phyloP scores from a whole-genome alignment of 2,329 filamentous ascomycete genomes.

The Claviceps lovelessii region DNA sequence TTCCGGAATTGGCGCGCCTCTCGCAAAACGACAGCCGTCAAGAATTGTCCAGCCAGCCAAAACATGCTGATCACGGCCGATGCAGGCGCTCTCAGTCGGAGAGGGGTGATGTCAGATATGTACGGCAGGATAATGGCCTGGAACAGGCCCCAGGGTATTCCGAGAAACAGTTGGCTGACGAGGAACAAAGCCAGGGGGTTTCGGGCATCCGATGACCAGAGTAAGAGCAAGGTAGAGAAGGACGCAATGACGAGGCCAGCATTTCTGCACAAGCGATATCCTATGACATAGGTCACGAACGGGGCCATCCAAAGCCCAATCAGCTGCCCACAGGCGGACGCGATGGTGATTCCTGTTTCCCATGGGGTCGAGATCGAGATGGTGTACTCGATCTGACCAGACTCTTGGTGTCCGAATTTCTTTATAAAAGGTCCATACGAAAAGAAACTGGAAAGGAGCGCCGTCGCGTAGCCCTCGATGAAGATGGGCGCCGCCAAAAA shows the following conservation, averaged over 20 bases:
- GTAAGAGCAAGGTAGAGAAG: conserved; percentile 15
- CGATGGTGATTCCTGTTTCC: conserved; percentile 8
- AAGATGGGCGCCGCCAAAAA: conserved; percentile 17
- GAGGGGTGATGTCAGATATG: neutral
- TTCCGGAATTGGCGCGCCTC: neutral
- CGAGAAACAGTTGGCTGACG: neutral
- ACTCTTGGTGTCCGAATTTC: conserved; percentile 1
- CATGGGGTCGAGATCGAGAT: conserved; percentile 5
- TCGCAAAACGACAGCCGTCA: neutral
- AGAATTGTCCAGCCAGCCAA: neutral
- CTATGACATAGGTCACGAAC: neutral
- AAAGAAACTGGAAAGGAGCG: conserved; percentile 12
- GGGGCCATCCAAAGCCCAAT: conserved; percentile 8
- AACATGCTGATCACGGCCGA: conserved; percentile 1
- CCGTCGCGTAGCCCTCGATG: conserved; percentile 21
- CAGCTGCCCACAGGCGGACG: conserved; percentile 7
- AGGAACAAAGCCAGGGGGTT: neutral
- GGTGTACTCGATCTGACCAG: neutral
- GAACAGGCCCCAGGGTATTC: neutral
- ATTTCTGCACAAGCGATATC: conserved; percentile 1
- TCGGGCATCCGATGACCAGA: neutral
- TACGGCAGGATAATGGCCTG: conserved; percentile 1
- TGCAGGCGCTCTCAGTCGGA: neutral
- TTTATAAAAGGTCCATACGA: conserved; percentile 5
- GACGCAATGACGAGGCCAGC: conserved; percentile 23